Evolutionary conservation across 495 filamentous ascomycete species (phyloP), one percentile per base, ranked within the genome.

Genomic region (Physcia stellaris): DNA sequence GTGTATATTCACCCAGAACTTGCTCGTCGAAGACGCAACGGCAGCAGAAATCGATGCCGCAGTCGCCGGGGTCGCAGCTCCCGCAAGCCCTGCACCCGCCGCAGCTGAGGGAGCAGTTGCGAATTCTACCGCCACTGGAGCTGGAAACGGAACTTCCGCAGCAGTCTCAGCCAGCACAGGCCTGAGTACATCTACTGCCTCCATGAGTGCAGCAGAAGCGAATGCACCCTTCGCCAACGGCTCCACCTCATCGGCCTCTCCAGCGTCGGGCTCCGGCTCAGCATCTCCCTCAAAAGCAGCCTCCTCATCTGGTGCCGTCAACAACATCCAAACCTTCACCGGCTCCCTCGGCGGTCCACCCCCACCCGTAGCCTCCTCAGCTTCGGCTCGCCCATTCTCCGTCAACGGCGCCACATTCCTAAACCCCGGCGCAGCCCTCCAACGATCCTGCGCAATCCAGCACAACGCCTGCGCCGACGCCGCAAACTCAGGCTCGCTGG

Each of bases 1-100:
- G 15, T 80, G 76, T 59, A 80, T 80, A 46, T 68, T 75, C 57
- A 62, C 69, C 17, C 57, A 70, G 48, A 67, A 71, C 44, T 68
- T 79, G 3, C 54, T 77, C 12, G 71, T 75, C 18, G 60, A 70
- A 11, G 74, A 74, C 37, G 71, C 67, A 13, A 64, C 67, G n/a
- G 61, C 60, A 28, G 55, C 37, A 15, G 71, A 79, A 45, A 75
- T 79, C 43, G 42, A 48, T 23, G 63, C 66, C 20, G 73, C 71
- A 17, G 68, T 70, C 28, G 64, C 49, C 21, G 60, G 30, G 33
- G 41, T 43, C 30, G 42, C 45, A 32, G 35, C 41, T 12, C n/a
- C n/a, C n/a, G n/a, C n/a, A n/a, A n/a, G n/a, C n/a, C n/a, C n/a
- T n/a, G n/a, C n/a, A n/a, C n/a, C n/a, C n/a, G n/a, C n/a, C n/a